Evolutionary conservation across 73 alveolate species (phyloP).

Genomic region (Blepharisma japonicum): DNA sequence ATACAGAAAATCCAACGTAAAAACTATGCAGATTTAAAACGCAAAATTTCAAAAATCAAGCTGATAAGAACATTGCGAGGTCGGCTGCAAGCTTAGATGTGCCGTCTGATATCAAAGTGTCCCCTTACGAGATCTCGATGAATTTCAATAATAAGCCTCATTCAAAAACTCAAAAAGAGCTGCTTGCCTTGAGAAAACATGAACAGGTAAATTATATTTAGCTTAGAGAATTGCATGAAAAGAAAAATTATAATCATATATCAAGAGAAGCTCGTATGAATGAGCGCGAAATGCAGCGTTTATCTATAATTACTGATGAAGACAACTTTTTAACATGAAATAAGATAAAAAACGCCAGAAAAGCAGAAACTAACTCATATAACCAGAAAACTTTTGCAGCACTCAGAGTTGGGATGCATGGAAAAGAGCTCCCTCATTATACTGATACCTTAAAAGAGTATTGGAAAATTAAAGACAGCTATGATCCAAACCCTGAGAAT

Average conservation of each 20-base stretch:
- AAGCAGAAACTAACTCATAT: neutral
- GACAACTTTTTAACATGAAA: too few species aligned
- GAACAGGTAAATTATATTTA: too few species aligned
- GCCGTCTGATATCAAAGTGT: too few species aligned
- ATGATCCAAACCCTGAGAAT: constrained; percentile 49
- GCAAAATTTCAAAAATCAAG: too few species aligned
- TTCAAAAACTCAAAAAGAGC: constrained; percentile 1
- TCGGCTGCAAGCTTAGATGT: too few species aligned
- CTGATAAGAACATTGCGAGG: too few species aligned
- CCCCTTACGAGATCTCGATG: too few species aligned
- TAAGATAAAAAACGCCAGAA: too few species aligned
- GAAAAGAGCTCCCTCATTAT: constrained; percentile 38
- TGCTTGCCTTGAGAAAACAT: neutral
- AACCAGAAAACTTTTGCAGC: constrained; percentile 24
- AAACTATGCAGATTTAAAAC: too few species aligned
- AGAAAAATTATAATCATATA: neutral
- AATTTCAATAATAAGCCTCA: neutral
- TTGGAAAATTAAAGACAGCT: constrained; percentile 62
- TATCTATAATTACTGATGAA: too few species aligned
- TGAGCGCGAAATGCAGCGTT: neutral
- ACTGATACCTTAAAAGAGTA: constrained; percentile 47
- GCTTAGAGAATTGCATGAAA: neutral
- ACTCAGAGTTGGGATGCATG: constrained; percentile 30
- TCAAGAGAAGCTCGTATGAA: neutral
- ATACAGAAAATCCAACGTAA: too few species aligned